phyloP scores from a whole-genome alignment of 257 asterid genomes.

The Galeopsis tetrahit region DNA sequence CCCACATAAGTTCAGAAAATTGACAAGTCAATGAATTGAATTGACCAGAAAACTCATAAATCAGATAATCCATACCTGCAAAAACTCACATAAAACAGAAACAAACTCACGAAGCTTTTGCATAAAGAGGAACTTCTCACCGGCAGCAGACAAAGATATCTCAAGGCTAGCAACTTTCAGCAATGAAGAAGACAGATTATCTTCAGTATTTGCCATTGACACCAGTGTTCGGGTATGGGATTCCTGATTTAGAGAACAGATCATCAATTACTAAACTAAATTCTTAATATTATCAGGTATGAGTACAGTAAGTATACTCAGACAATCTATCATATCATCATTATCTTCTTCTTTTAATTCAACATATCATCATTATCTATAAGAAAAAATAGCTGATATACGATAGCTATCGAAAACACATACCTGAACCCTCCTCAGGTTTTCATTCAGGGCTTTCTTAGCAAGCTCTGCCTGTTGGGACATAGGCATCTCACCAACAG shows the following conservation, averaged over 20 bases:
- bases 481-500: conserved; percentile 60
- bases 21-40: conserved; percentile 28
- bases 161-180: conserved; percentile 70
- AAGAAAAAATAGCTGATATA: conserved; percentile 12
- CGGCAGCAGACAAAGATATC: conserved; percentile 79
- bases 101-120: conserved; percentile 98
- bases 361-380: neutral
- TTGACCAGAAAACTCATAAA: conserved; percentile 36
- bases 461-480: conserved; percentile 83
- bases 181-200: conserved; percentile 76
- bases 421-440: conserved; percentile 72
- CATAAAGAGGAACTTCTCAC: conserved; percentile 98
- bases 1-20: conserved; percentile 25
- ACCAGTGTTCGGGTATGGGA: conserved; percentile 67
- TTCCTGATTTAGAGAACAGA: conserved; percentile 55
- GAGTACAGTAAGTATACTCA: too few species aligned
- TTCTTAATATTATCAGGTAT: too few species aligned
- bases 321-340: neutral
- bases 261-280: conserved; percentile 12
- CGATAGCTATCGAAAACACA: conserved; percentile 18
- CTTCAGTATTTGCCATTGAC: conserved; percentile 70
- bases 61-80: conserved; percentile 80
- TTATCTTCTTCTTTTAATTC: neutral
- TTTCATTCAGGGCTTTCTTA: conserved; percentile 74
- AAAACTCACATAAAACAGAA: conserved; percentile 90